Conservation (phyloP, 2,329 filamentous ascomycete species). For the Curvularia spicifera region DNA sequence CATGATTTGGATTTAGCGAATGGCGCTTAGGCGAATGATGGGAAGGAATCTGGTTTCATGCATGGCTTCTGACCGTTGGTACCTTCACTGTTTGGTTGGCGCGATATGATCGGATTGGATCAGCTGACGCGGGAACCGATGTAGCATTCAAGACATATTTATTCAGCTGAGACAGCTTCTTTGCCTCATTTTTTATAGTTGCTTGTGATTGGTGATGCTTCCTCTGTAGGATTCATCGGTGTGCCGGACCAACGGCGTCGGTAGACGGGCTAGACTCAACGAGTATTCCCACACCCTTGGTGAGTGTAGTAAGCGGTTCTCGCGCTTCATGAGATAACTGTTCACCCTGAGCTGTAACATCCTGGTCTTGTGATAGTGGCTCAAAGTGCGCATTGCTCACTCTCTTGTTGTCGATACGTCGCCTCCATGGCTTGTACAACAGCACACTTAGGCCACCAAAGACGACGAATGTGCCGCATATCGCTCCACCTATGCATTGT, state of each 20-base stretch:
- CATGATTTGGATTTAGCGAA: neutral
- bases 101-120: neutral
- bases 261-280: constrained; percentile 27
- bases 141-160: neutral
- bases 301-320: neutral
- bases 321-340: constrained; percentile 13
- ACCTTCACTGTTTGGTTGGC: neutral
- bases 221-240: neutral
- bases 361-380: constrained; percentile 29
- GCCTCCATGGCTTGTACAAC: constrained; percentile 80
- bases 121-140: neutral
- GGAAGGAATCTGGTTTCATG: neutral
- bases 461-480: constrained; percentile 83
- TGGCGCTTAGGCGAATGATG: neutral
- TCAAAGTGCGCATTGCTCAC: constrained; percentile 37
- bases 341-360: constrained; percentile 7
- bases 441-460: constrained; percentile 76
- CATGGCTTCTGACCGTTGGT: neutral
- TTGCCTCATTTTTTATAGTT: neutral
- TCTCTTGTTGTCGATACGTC: constrained; percentile 58
- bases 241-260: constrained; percentile 21
- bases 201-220: neutral
- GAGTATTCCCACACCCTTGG: constrained; percentile 22
- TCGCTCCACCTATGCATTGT: constrained; percentile 63
- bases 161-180: neutral